Evolutionary conservation across 2,329 filamentous ascomycete genomes (phyloP).

Genomic region (Metarhizium humberi): DNA sequence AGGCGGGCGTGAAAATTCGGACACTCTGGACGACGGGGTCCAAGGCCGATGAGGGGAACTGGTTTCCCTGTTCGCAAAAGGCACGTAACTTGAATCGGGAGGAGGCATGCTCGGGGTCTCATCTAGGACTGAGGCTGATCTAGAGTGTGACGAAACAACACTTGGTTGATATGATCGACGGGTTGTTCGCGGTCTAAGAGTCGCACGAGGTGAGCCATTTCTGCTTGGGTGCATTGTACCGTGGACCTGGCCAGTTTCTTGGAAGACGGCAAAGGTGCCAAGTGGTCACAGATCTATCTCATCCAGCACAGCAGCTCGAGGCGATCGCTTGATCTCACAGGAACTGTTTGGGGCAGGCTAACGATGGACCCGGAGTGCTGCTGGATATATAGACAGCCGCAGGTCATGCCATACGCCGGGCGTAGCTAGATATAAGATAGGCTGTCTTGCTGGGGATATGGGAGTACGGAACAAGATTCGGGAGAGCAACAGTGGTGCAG

Average conservation of each 20-base stretch:
- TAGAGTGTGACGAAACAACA: conserved; percentile 35
- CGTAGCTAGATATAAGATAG: not conserved
- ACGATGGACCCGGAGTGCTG: not conserved
- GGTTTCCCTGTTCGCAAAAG: conserved; percentile 39
- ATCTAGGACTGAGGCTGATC: conserved; percentile 43
- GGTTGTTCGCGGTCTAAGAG: conserved; percentile 30
- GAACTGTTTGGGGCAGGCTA: not conserved
- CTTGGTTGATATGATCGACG: conserved; percentile 45
- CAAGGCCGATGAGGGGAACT: conserved; percentile 48
- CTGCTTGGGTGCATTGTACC: not conserved
- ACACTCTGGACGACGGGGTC: conserved; percentile 40
- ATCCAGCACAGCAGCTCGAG: conserved; percentile 19
- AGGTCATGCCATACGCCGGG: no score
- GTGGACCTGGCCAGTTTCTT: not conserved
- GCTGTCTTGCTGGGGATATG: not conserved
- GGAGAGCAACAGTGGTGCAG: not conserved
- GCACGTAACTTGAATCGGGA: conserved; percentile 53
- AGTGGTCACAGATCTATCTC: not conserved
- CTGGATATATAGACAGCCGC: not conserved
- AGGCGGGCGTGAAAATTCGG: conserved; percentile 63
- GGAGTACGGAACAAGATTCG: not conserved
- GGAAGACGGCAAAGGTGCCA: not conserved
- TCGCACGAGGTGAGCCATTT: conserved; percentile 29
- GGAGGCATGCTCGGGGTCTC: conserved; percentile 49
- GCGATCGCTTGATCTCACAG: conserved; percentile 29